Evolutionary conservation across 2,329 filamentous ascomycete species (phyloP), one percentile per base, ranked within the genome.

Genomic region (Lasiodiplodia citricola): DNA sequence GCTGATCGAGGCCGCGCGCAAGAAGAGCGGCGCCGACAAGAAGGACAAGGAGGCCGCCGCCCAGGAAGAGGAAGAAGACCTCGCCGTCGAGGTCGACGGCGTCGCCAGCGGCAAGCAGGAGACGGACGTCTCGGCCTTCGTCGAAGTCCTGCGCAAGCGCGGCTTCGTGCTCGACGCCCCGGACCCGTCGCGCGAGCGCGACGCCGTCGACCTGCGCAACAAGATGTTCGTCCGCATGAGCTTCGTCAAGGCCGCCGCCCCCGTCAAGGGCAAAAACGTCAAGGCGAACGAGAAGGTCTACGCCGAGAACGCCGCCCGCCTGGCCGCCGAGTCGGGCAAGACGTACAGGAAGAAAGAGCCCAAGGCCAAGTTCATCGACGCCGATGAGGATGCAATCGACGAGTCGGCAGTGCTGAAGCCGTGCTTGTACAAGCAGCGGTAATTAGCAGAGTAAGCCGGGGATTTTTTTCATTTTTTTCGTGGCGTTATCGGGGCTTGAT

Each of bases 221-320:
- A 96, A 92, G 83, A 99, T 99, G 96, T 99, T 99, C 83, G 95
- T 98, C 73, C 93, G 91, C 82, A 95, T 99, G 93, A 89, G 91
- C 74, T 99, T 99, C 80, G 85, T 94, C 74, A 99, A 98, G 83
- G 89, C 87, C n/a, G 89, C 88, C 23, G 83, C 88, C 55, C 91
- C 94, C 0, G 86, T 86, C 2, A 91, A 89, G 77, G 94, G 94
- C 28, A 96, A 97, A 83, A 88, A 91, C 72, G 88, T 85, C 16
- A 76, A 78, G 51, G 80, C 79, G 31, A 71, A 75, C 64, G 75
- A 76, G 73, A 80, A 72, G 75, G 78, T 75, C 67, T 77, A 74
- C 69, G 74, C 71, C 71, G 76, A 73, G 76, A 78, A 50, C 72
- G 74, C 51, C 71, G 75, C 64, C 78, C 71, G 52, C 71, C 52